Conservation (phyloP, 306 rosid species). For the Abrus precatorius region DNA sequence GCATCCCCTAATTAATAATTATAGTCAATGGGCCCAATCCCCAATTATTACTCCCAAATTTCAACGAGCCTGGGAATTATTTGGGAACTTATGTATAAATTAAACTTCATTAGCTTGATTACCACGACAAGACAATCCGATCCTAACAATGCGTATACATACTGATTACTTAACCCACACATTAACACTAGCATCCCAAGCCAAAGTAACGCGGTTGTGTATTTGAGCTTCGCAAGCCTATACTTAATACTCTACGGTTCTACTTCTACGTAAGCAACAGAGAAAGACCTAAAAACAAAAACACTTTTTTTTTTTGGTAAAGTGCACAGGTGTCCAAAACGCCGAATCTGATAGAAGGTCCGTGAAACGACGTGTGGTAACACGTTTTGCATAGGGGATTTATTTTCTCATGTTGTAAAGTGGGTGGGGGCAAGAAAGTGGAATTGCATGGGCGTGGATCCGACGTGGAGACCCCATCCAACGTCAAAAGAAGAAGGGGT, state of each 20-base stretch:
- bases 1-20: constrained; percentile 41
- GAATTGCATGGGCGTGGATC: constrained; percentile 58
- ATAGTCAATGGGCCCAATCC: constrained; percentile 20
- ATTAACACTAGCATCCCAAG: not conserved
- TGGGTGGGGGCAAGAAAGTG: not conserved
- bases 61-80: constrained; percentile 37
- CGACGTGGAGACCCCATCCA: constrained; percentile 58
- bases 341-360: not conserved
- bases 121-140: constrained; percentile 32
- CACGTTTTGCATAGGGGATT: not conserved
- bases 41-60: constrained; percentile 29
- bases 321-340: constrained; percentile 20
- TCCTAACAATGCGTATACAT: not conserved
- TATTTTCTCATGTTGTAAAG: not conserved
- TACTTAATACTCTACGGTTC: not conserved
- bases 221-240: constrained; percentile 5
- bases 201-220: constrained; percentile 45
- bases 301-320: not conserved
- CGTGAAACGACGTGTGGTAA: not conserved
- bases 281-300: not conserved
- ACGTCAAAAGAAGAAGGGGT: constrained; percentile 16
- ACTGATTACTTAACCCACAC: constrained; percentile 6
- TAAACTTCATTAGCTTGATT: constrained; percentile 11
- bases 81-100: not conserved
- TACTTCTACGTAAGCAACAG: not conserved